Evolutionary conservation across 2,329 filamentous ascomycete genomes (phyloP).

Genomic region (Ciborinia camelliae): DNA sequence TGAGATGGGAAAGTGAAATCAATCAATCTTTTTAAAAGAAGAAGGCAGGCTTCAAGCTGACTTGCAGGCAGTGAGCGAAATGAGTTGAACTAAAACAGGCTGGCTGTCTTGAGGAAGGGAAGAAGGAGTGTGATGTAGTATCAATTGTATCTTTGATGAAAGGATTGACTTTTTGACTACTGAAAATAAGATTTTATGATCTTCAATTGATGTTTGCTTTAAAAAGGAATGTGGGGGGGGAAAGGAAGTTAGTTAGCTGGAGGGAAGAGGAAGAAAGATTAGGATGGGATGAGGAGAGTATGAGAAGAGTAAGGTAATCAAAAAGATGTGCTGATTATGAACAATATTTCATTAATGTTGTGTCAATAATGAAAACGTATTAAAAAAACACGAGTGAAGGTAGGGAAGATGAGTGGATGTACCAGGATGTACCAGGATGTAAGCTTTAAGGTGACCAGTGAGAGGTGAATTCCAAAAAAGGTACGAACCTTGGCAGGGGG

Average conservation of each 20-base stretch:
- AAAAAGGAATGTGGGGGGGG: not conserved
- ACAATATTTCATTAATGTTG: conserved; percentile 7
- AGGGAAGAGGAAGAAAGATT: not conserved
- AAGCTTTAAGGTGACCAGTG: not conserved
- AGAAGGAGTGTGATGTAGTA: conserved; percentile 13
- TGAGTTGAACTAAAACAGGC: conserved; percentile 8
- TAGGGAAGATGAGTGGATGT: not conserved
- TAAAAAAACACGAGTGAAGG: not conserved
- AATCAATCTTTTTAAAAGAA: conserved; percentile 2
- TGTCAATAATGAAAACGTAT: not conserved
- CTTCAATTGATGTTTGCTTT: no score
- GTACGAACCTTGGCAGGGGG: not conserved
- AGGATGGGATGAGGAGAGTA: not conserved
- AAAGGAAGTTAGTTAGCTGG: not conserved
- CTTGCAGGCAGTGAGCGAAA: conserved; percentile 4
- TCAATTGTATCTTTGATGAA: no score
- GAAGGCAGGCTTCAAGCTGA: conserved; percentile 17
- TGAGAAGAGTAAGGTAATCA: no score
- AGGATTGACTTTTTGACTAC: conserved; percentile 7
- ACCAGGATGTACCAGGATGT: not conserved
- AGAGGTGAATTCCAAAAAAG: not conserved
- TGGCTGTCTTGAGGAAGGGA: conserved; percentile 12
- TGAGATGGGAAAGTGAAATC: not conserved
- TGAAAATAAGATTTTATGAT: not conserved
- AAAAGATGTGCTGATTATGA: conserved; percentile 2